Evolutionary conservation across 2,329 filamentous ascomycete species (phyloP), one percentile per base, ranked within the genome.

Genomic region (Pezicula carpinea): DNA sequence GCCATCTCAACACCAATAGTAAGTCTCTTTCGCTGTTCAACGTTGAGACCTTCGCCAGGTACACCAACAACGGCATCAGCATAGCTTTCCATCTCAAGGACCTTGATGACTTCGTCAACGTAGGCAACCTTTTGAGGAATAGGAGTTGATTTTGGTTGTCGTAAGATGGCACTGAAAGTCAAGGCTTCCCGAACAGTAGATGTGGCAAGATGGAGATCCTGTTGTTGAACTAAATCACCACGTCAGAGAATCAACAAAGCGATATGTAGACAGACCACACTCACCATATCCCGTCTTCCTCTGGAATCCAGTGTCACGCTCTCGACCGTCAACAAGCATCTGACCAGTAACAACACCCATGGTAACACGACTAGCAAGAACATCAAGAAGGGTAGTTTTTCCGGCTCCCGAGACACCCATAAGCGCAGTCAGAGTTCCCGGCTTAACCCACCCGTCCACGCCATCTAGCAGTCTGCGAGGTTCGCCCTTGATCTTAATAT

Each of bases 1-100:
- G 89, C 91, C 21, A 97, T 78, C 65, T 96, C 92, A 18, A 96
- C 91, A 67, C 89, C 92, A 53, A 97, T 96, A 0, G 91, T 96
- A 6, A 96, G 76, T 59, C 89, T 86, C 67, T 84, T 84, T 43
- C 80, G 73, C 65, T 85, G 81, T 59, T 85, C 81, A 13, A 82
- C 79, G 61, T 88, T 88, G 32, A 89, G 76, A 68, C 89, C 90
- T 72, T 95, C 88, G 52, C 91, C 90, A 5, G 89, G 88, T 22
- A 95, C 85, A 75, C 91, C 92, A 46, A 96, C 89, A 38, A 96
- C 76, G 14, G 91, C 91, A 64, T 95, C 90, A 13, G 91, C 89
- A 59, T 93, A 95, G 44, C 88, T 80, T 54, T 89, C 77, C 89
- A 96, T 95, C 39, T 93, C 89, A 19, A 96, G 73, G 18, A 96